A percentile compares a stretch with the other conserved stretches of the same genome.
Evolutionary conservation across 192 early-diverging fungal species (phyloP).

Genomic region (Rhizophagus clarus): DNA sequence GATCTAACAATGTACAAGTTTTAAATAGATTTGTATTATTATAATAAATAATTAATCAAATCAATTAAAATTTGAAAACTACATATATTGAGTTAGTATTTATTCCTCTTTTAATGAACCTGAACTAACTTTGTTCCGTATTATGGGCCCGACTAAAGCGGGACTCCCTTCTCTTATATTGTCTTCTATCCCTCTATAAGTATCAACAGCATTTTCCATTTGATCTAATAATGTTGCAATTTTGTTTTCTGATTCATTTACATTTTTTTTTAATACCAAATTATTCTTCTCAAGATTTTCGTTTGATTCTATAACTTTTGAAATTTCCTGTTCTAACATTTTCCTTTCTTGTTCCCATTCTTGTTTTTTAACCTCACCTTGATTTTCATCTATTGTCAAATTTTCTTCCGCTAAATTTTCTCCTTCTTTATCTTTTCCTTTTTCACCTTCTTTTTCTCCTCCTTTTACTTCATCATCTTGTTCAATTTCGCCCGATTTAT

Average conservation of each 20-base stretch:
- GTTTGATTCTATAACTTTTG: not conserved
- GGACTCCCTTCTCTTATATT: conserved; percentile 14
- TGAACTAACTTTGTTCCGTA: not conserved
- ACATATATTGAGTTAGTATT: too few species aligned
- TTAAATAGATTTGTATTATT: too few species aligned
- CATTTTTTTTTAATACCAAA: conserved; percentile 14
- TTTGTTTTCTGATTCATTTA: conserved; percentile 5
- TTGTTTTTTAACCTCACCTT: not conserved
- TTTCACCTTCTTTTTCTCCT: too few species aligned
- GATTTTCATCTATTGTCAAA: not conserved
- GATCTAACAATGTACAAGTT: too few species aligned
- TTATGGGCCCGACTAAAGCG: not conserved
- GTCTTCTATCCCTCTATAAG: conserved; percentile 26
- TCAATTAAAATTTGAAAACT: too few species aligned
- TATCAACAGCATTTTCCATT: conserved; percentile 30
- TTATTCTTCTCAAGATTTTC: conserved; percentile 7
- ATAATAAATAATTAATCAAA: too few species aligned
- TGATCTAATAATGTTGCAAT: conserved; percentile 28
- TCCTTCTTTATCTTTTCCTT: too few species aligned
- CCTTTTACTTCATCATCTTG: too few species aligned
- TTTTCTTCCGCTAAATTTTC: too few species aligned
- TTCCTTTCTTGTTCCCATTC: conserved; percentile 13
- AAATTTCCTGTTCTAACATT: conserved; percentile 17
- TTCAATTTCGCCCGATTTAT: not conserved
- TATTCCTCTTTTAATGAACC: not conserved